These are phyloP conservation scores for Neurospora terricola DNA, from an alignment of 495 filamentous ascomycete species.

Conservation along the genomic window DNA sequence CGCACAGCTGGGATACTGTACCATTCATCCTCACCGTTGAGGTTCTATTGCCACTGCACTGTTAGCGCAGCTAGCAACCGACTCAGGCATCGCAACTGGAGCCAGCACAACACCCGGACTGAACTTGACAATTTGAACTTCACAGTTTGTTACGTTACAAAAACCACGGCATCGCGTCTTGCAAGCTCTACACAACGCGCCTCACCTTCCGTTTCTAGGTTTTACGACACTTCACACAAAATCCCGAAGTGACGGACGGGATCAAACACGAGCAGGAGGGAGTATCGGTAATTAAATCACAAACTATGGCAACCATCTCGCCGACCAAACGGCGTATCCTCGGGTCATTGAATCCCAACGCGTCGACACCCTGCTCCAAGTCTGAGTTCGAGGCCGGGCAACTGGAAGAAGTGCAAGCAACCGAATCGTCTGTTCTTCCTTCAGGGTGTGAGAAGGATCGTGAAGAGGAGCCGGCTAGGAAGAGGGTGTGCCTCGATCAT, in stretches of 20 bases:
- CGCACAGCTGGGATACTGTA: background rate
- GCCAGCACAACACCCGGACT: background rate
- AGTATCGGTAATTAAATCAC: background rate
- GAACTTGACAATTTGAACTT: background rate
- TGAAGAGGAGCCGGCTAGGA: slow-evolving; percentile 6
- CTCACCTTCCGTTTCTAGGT: background rate
- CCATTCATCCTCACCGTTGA: background rate
- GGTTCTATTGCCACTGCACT: background rate
- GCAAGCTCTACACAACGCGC: background rate
- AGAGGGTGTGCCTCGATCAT: slow-evolving; percentile 1
- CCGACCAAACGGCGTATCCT: slow-evolving; percentile 39
- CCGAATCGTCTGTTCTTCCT: background rate
- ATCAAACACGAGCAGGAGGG: background rate
- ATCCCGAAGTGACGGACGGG: background rate
- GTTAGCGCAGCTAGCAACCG: background rate
- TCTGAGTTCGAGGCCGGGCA: background rate
- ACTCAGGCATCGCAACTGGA: background rate
- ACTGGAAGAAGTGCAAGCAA: background rate
- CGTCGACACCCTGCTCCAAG: slow-evolving; percentile 10
- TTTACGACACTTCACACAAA: background rate
- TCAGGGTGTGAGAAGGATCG: background rate
- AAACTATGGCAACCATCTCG: slow-evolving; percentile 23
- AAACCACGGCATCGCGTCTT: background rate
- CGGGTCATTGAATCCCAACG: slow-evolving; percentile 31
- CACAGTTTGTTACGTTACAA: background rate